These are phyloP conservation scores for Dryadomyces quercivorus DNA, from an alignment of 2,329 filamentous ascomycete genomes.

Conservation along the genomic window DNA sequence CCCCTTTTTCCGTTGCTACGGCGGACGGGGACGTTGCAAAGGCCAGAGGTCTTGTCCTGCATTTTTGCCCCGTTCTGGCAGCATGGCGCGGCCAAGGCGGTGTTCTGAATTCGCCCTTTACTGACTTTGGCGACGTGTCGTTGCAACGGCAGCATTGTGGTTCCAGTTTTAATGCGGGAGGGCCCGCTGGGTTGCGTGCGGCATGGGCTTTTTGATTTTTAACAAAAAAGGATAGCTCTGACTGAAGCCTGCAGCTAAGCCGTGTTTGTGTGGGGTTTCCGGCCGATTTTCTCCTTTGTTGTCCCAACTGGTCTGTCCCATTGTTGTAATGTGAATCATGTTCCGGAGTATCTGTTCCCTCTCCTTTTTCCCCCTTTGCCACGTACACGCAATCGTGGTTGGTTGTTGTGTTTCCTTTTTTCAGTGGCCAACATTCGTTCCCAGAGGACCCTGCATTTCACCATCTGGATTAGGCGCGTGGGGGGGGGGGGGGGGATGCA, in stretches of 20 bases:
- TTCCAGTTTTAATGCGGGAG: slow-evolving; percentile 1
- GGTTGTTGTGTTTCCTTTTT: neutral
- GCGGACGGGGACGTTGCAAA: neutral
- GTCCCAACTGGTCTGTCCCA: neutral
- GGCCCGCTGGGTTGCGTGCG: neutral
- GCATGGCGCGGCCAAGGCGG: neutral
- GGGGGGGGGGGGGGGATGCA: too few relatives aligned
- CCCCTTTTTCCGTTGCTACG: neutral
- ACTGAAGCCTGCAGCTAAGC: neutral
- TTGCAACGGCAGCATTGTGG: neutral
- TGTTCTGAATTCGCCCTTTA: neutral
- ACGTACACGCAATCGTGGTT: neutral
- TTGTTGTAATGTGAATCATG: neutral
- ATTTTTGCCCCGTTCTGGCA: neutral
- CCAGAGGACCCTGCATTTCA: too few relatives aligned
- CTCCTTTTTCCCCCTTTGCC: neutral
- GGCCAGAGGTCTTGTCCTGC: neutral
- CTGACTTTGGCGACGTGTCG: neutral
- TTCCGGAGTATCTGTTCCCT: neutral
- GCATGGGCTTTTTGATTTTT: neutral
- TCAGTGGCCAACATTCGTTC: neutral
- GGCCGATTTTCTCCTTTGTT: neutral
- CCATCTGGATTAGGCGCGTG: too few relatives aligned
- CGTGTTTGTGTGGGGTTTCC: neutral
- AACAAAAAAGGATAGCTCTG: neutral